Evolutionary conservation across 169 alveolate genomes (phyloP).

Genomic region (Plasmodium reichenowi): DNA sequence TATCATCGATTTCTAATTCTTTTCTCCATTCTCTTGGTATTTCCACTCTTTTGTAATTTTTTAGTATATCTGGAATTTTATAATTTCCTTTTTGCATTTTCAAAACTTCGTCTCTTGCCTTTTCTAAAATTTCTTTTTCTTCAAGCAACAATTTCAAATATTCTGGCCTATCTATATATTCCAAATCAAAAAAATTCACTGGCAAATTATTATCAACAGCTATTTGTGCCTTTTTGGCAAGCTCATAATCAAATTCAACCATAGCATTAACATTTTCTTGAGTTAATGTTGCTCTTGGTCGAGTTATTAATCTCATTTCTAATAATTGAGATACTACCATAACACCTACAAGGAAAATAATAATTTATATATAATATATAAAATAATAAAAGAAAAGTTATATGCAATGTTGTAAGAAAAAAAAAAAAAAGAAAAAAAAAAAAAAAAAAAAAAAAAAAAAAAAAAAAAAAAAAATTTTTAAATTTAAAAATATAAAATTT

Average conservation of each 20-base stretch:
- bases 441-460: not conserved
- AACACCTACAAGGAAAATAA: slow-evolving; percentile 78
- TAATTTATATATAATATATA: not conserved
- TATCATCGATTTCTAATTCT: slow-evolving; percentile 73
- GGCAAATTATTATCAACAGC: slow-evolving; percentile 87
- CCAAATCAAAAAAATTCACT: slow-evolving; percentile 83
- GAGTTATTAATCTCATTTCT: slow-evolving; percentile 86
- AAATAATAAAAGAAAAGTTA: not conserved
- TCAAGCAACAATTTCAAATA: slow-evolving; percentile 57
- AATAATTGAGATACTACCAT: slow-evolving; percentile 87
- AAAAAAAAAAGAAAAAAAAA: slow-evolving; percentile 8
- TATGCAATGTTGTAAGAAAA: not conserved
- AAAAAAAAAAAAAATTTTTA: no score
- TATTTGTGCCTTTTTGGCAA: slow-evolving; percentile 88
- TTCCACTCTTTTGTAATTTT: slow-evolving; percentile 77
- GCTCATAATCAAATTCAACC: slow-evolving; percentile 84
- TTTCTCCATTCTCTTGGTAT: slow-evolving; percentile 76
- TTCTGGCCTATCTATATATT: slow-evolving; percentile 82
- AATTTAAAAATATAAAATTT: no score
- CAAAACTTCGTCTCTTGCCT: slow-evolving; percentile 72
- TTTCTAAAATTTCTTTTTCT: slow-evolving; percentile 70
- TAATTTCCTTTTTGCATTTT: slow-evolving; percentile 74
- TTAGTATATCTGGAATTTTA: slow-evolving; percentile 51
- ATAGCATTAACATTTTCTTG: slow-evolving; percentile 88
- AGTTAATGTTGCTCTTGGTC: slow-evolving; percentile 87